These are phyloP conservation scores for Aspergillus indologenus DNA, from an alignment of 495 filamentous ascomycete genomes.

Conservation along the genomic window DNA sequence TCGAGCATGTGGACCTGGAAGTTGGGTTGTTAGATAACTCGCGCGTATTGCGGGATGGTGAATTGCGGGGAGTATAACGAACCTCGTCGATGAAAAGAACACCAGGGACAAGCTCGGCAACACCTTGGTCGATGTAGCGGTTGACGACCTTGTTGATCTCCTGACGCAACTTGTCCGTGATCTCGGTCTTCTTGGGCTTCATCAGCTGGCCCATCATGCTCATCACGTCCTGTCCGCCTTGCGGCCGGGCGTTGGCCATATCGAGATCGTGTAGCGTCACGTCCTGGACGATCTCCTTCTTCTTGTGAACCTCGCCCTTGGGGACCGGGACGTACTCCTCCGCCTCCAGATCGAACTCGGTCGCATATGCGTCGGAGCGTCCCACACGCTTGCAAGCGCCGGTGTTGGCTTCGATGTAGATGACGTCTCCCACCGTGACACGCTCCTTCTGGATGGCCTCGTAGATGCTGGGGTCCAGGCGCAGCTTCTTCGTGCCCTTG, in stretches of 20 bases:
- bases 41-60: no score
- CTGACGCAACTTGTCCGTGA: conserved; percentile 89
- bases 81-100: conserved; percentile 99
- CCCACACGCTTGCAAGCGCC: conserved; percentile 96
- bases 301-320: conserved; percentile 98
- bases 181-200: conserved; percentile 98
- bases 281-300: conserved; percentile 99
- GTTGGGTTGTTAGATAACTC: conserved; percentile 2
- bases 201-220: conserved; percentile 99
- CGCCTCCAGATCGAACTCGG: conserved; percentile 96
- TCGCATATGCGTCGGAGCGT: conserved; percentile 91
- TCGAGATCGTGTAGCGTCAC: conserved; percentile 96
- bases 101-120: conserved; percentile 95
- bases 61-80: conserved; percentile 26
- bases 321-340: conserved; percentile 98
- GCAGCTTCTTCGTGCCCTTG: conserved; percentile 93
- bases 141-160: conserved; percentile 99
- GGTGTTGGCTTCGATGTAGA: conserved; percentile 98
- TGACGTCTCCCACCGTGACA: conserved; percentile 91
- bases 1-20: conserved; percentile 94
- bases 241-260: conserved; percentile 88
- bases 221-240: conserved; percentile 98
- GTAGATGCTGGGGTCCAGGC: conserved; percentile 95
- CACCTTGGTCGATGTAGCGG: conserved; percentile 96
- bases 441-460: conserved; percentile 98